These are phyloP conservation scores for Discostella stelligera DNA, from an alignment of 352 stramenopile genomes.

Conservation along the genomic window DNA sequence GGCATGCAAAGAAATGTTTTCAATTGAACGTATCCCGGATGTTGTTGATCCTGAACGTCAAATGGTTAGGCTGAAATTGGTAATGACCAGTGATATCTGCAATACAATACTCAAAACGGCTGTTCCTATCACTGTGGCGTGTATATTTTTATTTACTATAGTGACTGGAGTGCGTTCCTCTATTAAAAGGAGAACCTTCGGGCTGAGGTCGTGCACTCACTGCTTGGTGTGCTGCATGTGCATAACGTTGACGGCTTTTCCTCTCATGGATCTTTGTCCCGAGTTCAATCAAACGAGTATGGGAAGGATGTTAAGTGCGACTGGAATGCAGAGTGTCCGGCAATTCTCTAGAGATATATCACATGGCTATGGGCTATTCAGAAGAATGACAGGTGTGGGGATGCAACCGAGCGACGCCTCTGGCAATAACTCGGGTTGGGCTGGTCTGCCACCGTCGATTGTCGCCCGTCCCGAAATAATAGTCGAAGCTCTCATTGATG, in stretches of 20 bases:
- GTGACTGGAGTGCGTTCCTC: conserved; percentile 13
- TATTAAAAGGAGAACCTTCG: conserved; percentile 2
- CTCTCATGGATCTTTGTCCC: conserved; percentile 40
- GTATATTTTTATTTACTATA: conserved; percentile 21
- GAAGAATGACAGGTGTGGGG: conserved; percentile 88
- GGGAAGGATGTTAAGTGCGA: conserved; percentile 9
- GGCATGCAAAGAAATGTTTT: conserved; percentile 33
- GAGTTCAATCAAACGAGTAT: conserved; percentile 9
- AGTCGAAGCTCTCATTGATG: conserved; percentile 77
- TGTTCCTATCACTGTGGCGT: conserved; percentile 19
- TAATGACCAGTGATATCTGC: conserved; percentile 37
- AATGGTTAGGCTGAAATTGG: conserved; percentile 32
- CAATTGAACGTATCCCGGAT: conserved; percentile 15
- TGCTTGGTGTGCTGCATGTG: conserved; percentile 35
- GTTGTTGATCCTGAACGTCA: conserved; percentile 3
- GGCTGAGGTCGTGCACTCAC: conserved; percentile 21
- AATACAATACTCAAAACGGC: conserved; percentile 31
- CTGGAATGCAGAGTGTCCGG: conserved; percentile 10
- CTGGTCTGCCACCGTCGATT: conserved; percentile 62
- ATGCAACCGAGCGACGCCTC: background rate
- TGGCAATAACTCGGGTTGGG: conserved; percentile 44
- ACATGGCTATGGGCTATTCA: conserved; percentile 87
- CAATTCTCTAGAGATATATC: conserved; percentile 12
- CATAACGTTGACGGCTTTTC: conserved; percentile 38
- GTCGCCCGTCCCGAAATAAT: conserved; percentile 89